Evolutionary conservation across 1,284 basidiomycete species (phyloP), one percentile per base, ranked within the genome.

Genomic region (Ustilago vetiveriae): DNA sequence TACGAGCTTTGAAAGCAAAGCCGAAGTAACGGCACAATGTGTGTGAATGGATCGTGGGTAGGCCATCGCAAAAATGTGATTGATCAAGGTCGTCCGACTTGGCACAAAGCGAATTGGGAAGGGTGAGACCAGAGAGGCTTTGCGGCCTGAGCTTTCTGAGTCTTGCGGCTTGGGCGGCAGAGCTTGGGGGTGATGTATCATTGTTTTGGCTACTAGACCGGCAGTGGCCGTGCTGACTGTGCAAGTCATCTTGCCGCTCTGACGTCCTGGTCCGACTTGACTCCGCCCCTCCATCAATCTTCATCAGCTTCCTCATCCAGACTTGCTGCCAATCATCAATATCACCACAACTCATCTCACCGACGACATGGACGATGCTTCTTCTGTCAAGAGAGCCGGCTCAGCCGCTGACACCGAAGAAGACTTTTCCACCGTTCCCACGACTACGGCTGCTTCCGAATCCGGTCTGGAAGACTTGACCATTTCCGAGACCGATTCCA

Each of bases 321-420:
- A 30, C 29, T 30, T 30, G n/a, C n/a, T n/a, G n/a, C n/a, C n/a
- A 35, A n/a, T 14, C n/a, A 13, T 35, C 16, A n/a, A 6, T 16
- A 29, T 35, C 33, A 35, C 16, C 10, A 35, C 33, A 35, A 16
- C 1, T 7, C 33, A 35, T 10, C 10, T n/a, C 30, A 49, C 24
- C 10, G 27, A 29, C 39, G 46, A 33, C 6, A 65, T 66, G 63
- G 50, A 53, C 6, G 51, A 51, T 27, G 22, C 52, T n/a, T 35
- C 53, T 3, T 30, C 36, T 11, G 45, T 38, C n/a, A 68, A 68
- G 32, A 32, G 45, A 16, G 65, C 65, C 7, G 65, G 65, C 14
- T 68, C 66, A 6, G 53, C 66, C 17, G 59, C 59, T 10, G 66
- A 69, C 27, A 63, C 55, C 14, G 66, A 63, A 16, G 66, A 69